Conservation (phyloP, 1,139 yeast species). For the Sugiyamaella castrensis region DNA sequence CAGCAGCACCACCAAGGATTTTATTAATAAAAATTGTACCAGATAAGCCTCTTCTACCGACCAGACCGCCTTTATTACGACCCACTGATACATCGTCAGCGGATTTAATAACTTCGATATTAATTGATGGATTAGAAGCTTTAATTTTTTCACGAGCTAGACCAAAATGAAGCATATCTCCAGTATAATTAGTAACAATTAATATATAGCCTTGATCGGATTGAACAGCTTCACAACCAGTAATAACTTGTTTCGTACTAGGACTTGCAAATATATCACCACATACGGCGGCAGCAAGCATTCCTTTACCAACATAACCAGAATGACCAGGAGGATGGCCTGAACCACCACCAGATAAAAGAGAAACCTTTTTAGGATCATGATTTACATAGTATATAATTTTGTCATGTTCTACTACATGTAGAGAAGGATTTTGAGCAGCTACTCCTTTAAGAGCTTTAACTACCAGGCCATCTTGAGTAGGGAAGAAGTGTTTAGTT, state of each 20-base stretch:
- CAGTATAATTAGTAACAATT: slow-evolving; percentile 58
- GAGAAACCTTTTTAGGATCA: slow-evolving; percentile 35
- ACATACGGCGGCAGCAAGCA: slow-evolving; percentile 47
- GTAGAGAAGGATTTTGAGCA: slow-evolving; percentile 34
- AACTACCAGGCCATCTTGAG: slow-evolving; percentile 31
- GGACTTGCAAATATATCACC: slow-evolving; percentile 50
- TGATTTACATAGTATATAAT: slow-evolving; percentile 40
- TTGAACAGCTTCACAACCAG: slow-evolving; percentile 37
- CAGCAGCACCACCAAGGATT: slow-evolving; percentile 48
- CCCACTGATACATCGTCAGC: slow-evolving; percentile 52
- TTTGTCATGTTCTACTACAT: slow-evolving; percentile 38
- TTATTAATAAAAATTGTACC: slow-evolving; percentile 47
- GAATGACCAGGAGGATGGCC: slow-evolving; percentile 51
- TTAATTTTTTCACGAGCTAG: slow-evolving; percentile 38
- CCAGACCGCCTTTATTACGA: slow-evolving; percentile 43
- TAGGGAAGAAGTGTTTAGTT: slow-evolving; percentile 39
- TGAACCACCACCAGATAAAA: slow-evolving; percentile 47
- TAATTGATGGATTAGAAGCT: slow-evolving; percentile 26
- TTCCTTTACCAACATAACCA: slow-evolving; percentile 47
- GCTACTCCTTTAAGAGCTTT: slow-evolving; percentile 33
- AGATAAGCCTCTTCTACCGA: slow-evolving; percentile 51
- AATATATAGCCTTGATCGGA: slow-evolving; percentile 48
- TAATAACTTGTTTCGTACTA: slow-evolving; percentile 43
- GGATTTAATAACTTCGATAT: slow-evolving; percentile 28
- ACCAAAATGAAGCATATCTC: slow-evolving; percentile 59